Evolutionary conservation across 1,284 basidiomycete genomes (phyloP).

Genomic region (Cerrena zonata): DNA sequence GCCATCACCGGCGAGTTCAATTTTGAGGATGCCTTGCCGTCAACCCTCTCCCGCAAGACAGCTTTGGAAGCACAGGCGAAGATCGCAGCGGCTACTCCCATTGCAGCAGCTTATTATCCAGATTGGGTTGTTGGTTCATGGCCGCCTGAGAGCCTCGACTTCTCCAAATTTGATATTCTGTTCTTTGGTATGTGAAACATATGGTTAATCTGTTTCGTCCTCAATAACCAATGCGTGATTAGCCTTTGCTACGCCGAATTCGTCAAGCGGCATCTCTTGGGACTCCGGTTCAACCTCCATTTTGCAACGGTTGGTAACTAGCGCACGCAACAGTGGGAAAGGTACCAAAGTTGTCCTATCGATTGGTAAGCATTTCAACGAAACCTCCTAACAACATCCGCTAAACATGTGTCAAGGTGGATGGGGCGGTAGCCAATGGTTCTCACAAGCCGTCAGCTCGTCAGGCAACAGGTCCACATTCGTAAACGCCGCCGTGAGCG

Average conservation of each 20-base stretch:
- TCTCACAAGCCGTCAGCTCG: slow-evolving; percentile 55
- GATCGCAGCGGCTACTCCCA: slow-evolving; percentile 15
- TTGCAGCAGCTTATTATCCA: slow-evolving; percentile 55
- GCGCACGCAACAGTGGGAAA: slow-evolving; percentile 53
- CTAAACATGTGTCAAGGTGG: slow-evolving; percentile 30
- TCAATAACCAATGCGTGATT: slow-evolving; percentile 2
- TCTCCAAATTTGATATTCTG: slow-evolving; percentile 65
- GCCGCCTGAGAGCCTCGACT: slow-evolving; percentile 66
- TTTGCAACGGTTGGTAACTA: slow-evolving; percentile 57
- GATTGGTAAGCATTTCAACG: slow-evolving; percentile 49
- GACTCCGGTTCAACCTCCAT: slow-evolving; percentile 48
- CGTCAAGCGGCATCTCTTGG: slow-evolving; percentile 51
- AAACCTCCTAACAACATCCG: not conserved
- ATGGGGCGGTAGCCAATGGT: slow-evolving; percentile 55
- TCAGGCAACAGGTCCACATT: slow-evolving; percentile 50
- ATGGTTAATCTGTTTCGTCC: slow-evolving; percentile 1
- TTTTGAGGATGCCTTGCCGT: slow-evolving; percentile 40
- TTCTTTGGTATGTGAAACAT: slow-evolving; percentile 43
- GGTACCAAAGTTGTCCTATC: slow-evolving; percentile 65
- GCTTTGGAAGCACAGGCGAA: slow-evolving; percentile 22
- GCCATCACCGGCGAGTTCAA: slow-evolving; percentile 25
- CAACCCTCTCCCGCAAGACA: slow-evolving; percentile 39
- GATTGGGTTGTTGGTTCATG: slow-evolving; percentile 58
- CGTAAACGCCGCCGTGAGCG: slow-evolving; percentile 50
- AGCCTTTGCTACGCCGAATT: slow-evolving; percentile 71